Evolutionary conservation across 306 rosid genomes (phyloP).

Genomic region (Sphenostylis stenocarpa): DNA sequence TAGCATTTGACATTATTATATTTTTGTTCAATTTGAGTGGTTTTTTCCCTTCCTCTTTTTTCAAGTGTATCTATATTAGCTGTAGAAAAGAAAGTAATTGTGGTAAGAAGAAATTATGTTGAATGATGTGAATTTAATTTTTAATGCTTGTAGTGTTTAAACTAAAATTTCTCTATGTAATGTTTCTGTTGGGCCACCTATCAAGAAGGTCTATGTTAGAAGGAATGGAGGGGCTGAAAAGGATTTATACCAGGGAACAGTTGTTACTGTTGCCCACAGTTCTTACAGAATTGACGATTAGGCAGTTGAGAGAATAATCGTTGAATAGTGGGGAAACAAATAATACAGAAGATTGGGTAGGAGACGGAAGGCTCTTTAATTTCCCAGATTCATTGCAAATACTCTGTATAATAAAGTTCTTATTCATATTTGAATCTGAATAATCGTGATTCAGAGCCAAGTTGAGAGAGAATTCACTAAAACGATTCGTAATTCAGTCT

Average conservation of each 20-base stretch:
- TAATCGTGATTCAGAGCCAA: background rate
- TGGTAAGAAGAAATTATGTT: background rate
- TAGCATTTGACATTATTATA: background rate
- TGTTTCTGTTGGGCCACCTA: background rate
- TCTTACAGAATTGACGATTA: background rate
- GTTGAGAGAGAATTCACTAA: background rate
- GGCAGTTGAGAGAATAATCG: background rate
- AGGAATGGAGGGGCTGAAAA: background rate
- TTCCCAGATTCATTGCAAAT: background rate
- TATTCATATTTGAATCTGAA: background rate
- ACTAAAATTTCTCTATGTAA: background rate
- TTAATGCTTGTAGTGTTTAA: background rate
- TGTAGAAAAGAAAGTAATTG: background rate
- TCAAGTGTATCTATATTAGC: slow-evolving; percentile 6
- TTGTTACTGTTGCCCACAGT: background rate
- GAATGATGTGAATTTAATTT: background rate
- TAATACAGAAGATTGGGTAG: background rate
- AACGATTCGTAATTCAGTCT: background rate
- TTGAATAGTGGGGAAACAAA: background rate
- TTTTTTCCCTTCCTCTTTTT: background rate
- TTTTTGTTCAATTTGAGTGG: background rate
- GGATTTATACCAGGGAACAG: background rate
- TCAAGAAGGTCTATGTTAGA: background rate
- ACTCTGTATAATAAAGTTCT: background rate
- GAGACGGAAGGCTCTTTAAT: background rate